Percentiles rank a stretch among this genome's conserved stretches.
phyloP scores from a whole-genome alignment of 176 grass and related monocot genomes.

The Bolboschoenus planiculmis region DNA sequence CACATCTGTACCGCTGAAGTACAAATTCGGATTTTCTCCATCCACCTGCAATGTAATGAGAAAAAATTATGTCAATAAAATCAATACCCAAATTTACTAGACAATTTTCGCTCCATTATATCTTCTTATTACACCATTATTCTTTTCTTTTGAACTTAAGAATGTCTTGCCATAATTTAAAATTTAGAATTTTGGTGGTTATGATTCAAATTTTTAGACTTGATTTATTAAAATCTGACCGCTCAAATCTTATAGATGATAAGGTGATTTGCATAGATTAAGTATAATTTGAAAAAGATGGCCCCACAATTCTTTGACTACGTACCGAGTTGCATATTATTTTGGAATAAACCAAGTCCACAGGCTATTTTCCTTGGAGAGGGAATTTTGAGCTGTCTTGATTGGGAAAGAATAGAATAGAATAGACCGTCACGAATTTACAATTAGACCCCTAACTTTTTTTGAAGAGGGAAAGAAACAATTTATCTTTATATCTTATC shows the following conservation, averaged over 20 bases:
- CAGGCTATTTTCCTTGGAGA: not conserved
- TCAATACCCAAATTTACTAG: not conserved
- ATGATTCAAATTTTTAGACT: not conserved
- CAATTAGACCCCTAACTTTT: not conserved
- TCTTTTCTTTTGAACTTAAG: not conserved
- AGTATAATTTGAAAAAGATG: not conserved
- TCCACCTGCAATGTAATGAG: constrained; percentile 37
- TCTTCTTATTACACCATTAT: not conserved
- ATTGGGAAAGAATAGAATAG: not conserved
- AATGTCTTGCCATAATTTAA: not conserved
- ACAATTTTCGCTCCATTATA: not conserved
- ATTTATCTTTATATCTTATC: not conserved
- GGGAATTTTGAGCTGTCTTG: not conserved
- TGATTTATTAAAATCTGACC: not conserved
- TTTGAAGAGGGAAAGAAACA: not conserved
- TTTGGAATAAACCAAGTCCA: not conserved
- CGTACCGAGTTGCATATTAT: not conserved
- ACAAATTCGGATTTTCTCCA: constrained; percentile 81
- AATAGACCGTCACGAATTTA: not conserved
- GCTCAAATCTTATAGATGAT: not conserved
- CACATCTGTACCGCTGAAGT: constrained; percentile 62
- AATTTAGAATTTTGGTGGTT: no score
- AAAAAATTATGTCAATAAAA: not conserved
- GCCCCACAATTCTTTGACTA: not conserved
- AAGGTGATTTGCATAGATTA: not conserved